Conservation (phyloP, 2,329 filamentous ascomycete species). For the Allantophomopsis cytisporea region DNA sequence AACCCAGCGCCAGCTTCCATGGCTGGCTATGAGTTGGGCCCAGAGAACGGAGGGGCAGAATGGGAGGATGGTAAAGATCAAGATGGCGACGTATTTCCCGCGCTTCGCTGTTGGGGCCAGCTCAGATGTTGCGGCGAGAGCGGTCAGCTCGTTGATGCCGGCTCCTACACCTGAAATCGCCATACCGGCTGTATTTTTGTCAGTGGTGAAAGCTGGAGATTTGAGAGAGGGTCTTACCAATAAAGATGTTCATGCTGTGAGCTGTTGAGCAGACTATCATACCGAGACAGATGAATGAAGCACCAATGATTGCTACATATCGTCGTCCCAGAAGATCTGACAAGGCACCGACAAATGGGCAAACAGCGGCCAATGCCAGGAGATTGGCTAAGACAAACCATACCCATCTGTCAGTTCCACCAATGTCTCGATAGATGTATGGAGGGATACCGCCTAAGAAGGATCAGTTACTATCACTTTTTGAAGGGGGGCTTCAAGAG, state of each 20-base stretch:
- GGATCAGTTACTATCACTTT: not conserved
- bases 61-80: constrained; percentile 46
- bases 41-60: constrained; percentile 48
- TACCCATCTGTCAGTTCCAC: constrained; percentile 26
- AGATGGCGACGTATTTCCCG: constrained; percentile 41
- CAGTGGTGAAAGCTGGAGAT: not conserved
- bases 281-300: constrained; percentile 5
- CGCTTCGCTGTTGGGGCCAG: constrained; percentile 52
- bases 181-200: constrained; percentile 25
- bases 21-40: constrained; percentile 37
- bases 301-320: constrained; percentile 5
- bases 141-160: constrained; percentile 55
- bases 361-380: constrained; percentile 6
- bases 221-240: constrained; percentile 25
- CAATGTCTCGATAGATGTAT: constrained; percentile 40
- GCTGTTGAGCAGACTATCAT: constrained; percentile 7
- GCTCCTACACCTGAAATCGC: constrained; percentile 47
- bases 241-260: constrained; percentile 33
- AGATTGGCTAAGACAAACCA: constrained; percentile 7
- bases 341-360: constrained; percentile 9
- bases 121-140: constrained; percentile 53
- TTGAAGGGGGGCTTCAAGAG: constrained; percentile 1
- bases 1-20: constrained; percentile 36
- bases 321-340: constrained; percentile 9
- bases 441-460: constrained; percentile 27